These are phyloP conservation scores for Camelina neglecta DNA, from an alignment of 345 rosid species.

Conservation along the genomic window DNA sequence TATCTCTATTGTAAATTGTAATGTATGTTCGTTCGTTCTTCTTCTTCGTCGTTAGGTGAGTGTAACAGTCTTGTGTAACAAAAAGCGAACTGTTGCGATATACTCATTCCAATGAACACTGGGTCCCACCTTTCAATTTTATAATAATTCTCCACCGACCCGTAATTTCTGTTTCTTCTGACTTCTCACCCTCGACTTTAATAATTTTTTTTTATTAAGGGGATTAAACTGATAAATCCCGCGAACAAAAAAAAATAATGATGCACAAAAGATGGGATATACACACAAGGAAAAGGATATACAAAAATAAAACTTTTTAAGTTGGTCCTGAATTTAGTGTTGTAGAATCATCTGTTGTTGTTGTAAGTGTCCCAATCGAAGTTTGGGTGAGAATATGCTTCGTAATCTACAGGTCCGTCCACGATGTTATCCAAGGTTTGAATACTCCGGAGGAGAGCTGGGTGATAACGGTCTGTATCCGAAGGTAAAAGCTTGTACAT, in stretches of 20 bases:
- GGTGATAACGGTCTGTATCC: constrained; percentile 62
- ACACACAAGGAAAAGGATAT: constrained; percentile 22
- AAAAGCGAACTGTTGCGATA: constrained; percentile 19
- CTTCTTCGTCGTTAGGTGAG: constrained; percentile 43
- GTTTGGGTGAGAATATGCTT: constrained; percentile 84
- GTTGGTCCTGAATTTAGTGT: not conserved
- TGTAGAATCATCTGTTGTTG: constrained; percentile 19
- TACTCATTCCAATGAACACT: not conserved
- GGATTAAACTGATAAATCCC: not conserved
- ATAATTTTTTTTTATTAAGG: not conserved
- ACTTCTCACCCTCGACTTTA: constrained; percentile 10
- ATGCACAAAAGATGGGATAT: constrained; percentile 31
- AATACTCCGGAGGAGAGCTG: constrained; percentile 73
- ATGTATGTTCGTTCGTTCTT: not conserved
- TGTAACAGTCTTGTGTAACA: constrained; percentile 31
- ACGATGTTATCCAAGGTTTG: constrained; percentile 79
- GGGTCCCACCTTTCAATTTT: constrained; percentile 30
- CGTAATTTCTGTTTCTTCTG: not conserved
- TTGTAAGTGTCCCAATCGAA: constrained; percentile 88
- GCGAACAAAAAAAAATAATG: constrained; percentile 1
- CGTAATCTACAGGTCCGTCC: constrained; percentile 86
- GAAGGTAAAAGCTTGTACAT: constrained; percentile 88
- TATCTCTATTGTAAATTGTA: not conserved
- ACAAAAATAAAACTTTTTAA: constrained; percentile 10
- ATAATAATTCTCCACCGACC: not conserved